Percentiles rank a stretch among this genome's conserved stretches.
phyloP scores from a whole-genome alignment of 1,284 basidiomycete species.

The Cutaneotrichosporon dermatis region DNA sequence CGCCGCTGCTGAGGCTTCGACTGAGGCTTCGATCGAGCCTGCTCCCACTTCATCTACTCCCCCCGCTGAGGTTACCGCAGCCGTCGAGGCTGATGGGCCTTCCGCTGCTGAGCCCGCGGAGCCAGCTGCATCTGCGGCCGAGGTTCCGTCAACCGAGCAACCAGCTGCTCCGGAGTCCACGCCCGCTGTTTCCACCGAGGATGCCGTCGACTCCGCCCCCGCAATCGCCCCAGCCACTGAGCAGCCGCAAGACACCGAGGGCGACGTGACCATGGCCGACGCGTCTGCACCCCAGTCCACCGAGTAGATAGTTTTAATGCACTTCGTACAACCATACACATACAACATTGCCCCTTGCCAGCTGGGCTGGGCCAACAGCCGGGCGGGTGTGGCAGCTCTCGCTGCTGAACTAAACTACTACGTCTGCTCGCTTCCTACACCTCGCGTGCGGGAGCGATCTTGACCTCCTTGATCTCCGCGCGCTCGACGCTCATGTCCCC shows the following conservation, averaged over 20 bases:
- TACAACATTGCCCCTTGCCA: not conserved
- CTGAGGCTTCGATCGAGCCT: no score
- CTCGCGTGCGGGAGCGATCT: no score
- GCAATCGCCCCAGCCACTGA: no score
- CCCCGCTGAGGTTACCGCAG: not conserved
- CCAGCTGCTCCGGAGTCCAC: not conserved
- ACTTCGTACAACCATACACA: not conserved
- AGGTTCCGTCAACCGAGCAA: not conserved
- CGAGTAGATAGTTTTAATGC: not conserved
- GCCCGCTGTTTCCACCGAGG: not conserved
- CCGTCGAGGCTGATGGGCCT: not conserved
- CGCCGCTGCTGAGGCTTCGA: no score
- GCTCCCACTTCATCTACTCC: no score
- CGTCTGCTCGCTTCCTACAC: no score
- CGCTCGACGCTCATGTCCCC: no score
- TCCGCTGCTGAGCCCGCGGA: not conserved
- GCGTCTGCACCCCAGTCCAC: not conserved
- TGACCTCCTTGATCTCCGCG: no score
- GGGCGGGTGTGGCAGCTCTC: no score
- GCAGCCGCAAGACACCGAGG: not conserved
- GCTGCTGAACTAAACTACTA: no score
- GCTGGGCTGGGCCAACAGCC: no score
- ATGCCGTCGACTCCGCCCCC: no score
- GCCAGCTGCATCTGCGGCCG: not conserved
- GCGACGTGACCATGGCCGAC: constrained; percentile 1